Evolutionary conservation across 768 basidiomycete species (phyloP).

Genomic region (Termitomyces sp.): DNA sequence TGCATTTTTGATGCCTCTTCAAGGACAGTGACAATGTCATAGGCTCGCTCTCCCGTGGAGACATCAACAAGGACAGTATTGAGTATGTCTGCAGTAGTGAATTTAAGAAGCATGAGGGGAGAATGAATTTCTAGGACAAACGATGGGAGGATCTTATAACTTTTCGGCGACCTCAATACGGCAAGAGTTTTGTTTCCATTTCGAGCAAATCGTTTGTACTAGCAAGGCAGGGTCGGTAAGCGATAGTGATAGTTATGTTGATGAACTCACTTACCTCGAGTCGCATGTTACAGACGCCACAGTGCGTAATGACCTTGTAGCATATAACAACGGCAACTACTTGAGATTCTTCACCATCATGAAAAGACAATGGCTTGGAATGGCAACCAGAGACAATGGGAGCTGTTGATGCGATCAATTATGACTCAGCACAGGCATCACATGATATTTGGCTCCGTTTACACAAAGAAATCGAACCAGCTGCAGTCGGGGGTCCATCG

Average conservation of each 20-base stretch:
- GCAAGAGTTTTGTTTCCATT: slow-evolving; percentile 38
- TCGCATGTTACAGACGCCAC: not conserved
- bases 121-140: not conserved
- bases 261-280: not conserved
- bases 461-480: slow-evolving; percentile 31
- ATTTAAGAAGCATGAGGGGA: slow-evolving; percentile 48
- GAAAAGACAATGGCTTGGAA: slow-evolving; percentile 11
- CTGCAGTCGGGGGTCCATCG: slow-evolving; percentile 18
- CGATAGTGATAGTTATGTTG: not conserved
- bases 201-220: slow-evolving; percentile 41
- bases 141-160: slow-evolving; percentile 14
- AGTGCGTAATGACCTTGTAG: slow-evolving; percentile 2
- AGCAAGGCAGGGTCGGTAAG: not conserved
- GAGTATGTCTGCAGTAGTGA: slow-evolving; percentile 52
- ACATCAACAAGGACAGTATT: slow-evolving; percentile 50
- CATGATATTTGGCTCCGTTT: slow-evolving; percentile 23
- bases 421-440: slow-evolving; percentile 16
- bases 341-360: slow-evolving; percentile 19
- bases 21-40: slow-evolving; percentile 42
- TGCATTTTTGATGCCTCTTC: slow-evolving; percentile 25
- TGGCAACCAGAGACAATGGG: slow-evolving; percentile 15
- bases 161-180: slow-evolving; percentile 23
- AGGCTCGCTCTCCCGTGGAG: slow-evolving; percentile 42
- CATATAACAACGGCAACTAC: not conserved
- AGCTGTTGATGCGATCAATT: not conserved